Base-by-base conservation (phyloP, 768 basidiomycete species). In the Podaxis pistillaris region DNA sequence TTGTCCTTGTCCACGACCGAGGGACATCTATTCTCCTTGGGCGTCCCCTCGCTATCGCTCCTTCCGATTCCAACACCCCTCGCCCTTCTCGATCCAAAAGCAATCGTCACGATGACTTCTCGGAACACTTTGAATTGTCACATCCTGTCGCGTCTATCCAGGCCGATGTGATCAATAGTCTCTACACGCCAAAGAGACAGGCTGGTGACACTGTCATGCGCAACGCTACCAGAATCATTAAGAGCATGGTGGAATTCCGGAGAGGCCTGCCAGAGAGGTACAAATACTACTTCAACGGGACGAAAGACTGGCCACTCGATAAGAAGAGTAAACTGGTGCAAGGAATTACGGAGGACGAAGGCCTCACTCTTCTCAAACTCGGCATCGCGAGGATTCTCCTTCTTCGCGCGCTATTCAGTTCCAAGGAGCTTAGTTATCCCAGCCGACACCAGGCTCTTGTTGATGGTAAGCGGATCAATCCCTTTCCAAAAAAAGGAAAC, bases 11-110 rank as follows among this genome's bases (percentile, higher is more conserved):
- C 3, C 93, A 94, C 69, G 93, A 94, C 71, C 87, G 93, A 41
- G 93, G 93, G 41, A 94, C 93, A 2, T 91, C 92, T 37, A 88
- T 94, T 70, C 86, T 93, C 26, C 86, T 94, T 12, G 93, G 93
- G 12, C 88, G 93, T 11, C 93, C 93, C 1, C 83, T 94, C 22
- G 92, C 87, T 6, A 93, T 94, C 50, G 76, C 89, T 3, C 90
- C 92, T 2, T 85, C 84, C n/a, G 92, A 94, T 69, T 87, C 88
- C 30, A 94, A 90, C 71, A 92, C 92, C 0, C 90, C 91, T 0
- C 84, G 80, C 52, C 91, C 92, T 0, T 76, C 80, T 44, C 84
- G 85, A 8, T 66, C 78, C 26, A 76, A 78, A 9, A 37, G 24
- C 17, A 62, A 56, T 9, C 70, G 69, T 47, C 69, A 74, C 53